Conservation (phyloP, 2,329 filamentous ascomycete species). For the Taxawa tesnikishii region DNA sequence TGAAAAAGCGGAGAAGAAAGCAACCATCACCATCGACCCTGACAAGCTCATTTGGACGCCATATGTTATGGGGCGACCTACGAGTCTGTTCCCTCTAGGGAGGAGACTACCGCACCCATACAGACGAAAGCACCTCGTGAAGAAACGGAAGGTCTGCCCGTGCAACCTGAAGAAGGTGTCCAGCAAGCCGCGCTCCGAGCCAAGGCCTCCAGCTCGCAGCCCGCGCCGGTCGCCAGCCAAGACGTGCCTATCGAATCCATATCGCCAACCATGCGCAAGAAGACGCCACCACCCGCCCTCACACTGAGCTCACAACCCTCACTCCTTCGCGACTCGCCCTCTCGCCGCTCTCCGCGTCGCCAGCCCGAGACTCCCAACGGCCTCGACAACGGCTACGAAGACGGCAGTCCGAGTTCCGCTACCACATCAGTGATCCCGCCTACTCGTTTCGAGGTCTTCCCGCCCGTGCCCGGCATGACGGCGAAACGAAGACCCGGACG, state of each 20-base stretch:
- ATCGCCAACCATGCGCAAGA: slow-evolving; percentile 5
- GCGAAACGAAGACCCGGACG: slow-evolving; percentile 19
- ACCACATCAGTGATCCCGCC: slow-evolving; percentile 43
- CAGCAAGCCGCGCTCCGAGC: slow-evolving; percentile 18
- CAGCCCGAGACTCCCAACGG: not conserved
- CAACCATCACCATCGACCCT: slow-evolving; percentile 73
- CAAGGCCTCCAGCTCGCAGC: slow-evolving; percentile 10
- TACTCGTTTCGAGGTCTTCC: slow-evolving; percentile 67
- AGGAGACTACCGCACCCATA: slow-evolving; percentile 32
- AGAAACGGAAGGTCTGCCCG: slow-evolving; percentile 43
- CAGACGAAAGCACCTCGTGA: slow-evolving; percentile 82
- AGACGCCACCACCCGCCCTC: slow-evolving; percentile 7
- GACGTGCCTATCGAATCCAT: slow-evolving; percentile 4
- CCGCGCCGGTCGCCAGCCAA: not conserved
- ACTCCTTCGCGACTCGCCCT: slow-evolving; percentile 13
- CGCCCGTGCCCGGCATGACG: slow-evolving; percentile 44
- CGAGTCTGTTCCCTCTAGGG: slow-evolving; percentile 22
- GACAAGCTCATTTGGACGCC: slow-evolving; percentile 85
- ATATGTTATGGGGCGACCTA: slow-evolving; percentile 76
- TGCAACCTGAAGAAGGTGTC: slow-evolving; percentile 30
- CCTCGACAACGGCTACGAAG: not conserved
- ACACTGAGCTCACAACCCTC: slow-evolving; percentile 17
- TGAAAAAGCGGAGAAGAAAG: slow-evolving; percentile 76
- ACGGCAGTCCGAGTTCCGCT: slow-evolving; percentile 9
- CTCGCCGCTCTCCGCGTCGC: slow-evolving; percentile 18